phyloP scores from a whole-genome alignment of 2,329 filamentous ascomycete species.

The Harringtonia aguacate region DNA sequence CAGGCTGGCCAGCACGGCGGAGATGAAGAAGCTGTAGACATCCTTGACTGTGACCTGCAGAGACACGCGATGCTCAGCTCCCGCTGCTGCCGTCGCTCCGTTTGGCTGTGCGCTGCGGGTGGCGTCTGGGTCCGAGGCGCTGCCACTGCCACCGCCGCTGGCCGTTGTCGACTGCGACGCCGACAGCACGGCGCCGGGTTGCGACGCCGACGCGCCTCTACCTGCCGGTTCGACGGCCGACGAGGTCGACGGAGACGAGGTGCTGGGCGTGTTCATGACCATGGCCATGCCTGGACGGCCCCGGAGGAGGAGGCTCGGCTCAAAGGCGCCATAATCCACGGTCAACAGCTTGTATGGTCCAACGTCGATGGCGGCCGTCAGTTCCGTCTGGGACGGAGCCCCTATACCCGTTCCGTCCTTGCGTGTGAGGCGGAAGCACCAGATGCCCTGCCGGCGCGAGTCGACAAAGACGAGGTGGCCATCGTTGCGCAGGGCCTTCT shows the following conservation, averaged over 20 bases:
- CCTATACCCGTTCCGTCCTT: conserved; percentile 25
- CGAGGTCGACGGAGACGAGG: conserved; percentile 31
- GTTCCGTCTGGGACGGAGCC: conserved; percentile 14
- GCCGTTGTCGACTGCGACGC: neutral
- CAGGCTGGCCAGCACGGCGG: conserved; percentile 39
- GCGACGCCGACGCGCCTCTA: neutral
- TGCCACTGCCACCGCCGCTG: too few relatives aligned
- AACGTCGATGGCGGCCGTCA: conserved; percentile 30
- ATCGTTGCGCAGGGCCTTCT: conserved; percentile 37
- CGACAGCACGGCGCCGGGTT: conserved; percentile 1
- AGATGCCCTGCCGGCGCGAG: conserved; percentile 35
- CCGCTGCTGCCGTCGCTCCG: neutral
- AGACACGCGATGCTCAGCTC: conserved; percentile 15
- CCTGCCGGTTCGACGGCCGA: conserved; percentile 17
- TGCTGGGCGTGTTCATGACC: conserved; percentile 32
- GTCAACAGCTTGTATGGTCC: conserved; percentile 31
- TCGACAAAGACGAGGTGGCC: conserved; percentile 45
- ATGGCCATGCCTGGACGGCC: conserved; percentile 28
- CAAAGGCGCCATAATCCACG: conserved; percentile 39
- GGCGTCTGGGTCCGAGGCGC: neutral
- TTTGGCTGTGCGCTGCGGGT: neutral
- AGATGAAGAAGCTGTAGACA: conserved; percentile 43
- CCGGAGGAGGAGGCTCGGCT: conserved; percentile 37
- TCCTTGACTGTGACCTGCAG: conserved; percentile 27
- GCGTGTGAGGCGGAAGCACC: conserved; percentile 40